Base-by-base conservation (phyloP, 495 filamentous ascomycete species). In the Daldinia grandis region DNA sequence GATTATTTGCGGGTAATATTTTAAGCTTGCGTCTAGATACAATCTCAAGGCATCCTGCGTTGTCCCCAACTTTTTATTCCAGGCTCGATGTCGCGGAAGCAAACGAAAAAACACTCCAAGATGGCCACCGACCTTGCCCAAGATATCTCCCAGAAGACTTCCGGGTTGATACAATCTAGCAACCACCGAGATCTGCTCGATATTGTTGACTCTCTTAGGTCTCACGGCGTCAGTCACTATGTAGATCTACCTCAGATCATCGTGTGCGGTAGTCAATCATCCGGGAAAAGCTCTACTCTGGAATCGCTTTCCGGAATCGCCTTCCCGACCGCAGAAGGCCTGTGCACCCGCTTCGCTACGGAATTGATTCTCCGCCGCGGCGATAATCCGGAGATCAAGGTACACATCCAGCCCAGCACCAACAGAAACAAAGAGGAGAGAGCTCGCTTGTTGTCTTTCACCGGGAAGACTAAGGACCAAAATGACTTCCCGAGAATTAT, bases 251-350 rank as follows among this genome's bases (percentile, higher is more conserved):
- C 89, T 12, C 87, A 92, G 71, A 77, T 91, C n/a, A 84, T 90
- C 27, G 89, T 91, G 1, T 90, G 86, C 66, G 88, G 89, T 5
- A 84, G 89, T 76, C 87, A 90, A 62, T 89, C 84, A 2, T 80
- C 81, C 15, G 89, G 88, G 5, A 90, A 90, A 66, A 89, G 87
- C 75, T 91, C 89, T 0, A 87, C 91, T 3, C 81, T 91, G 0
- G 90, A 91, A 67, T 87, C 88, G 4, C 85, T 92, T 21, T 89
- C 88, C 4, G 86, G 86, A 31, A 82, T 91, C 17, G 77, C 83
- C 3, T 91, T 92, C 68, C 87, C 87, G 0, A 76, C 74, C 0
- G 82, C 82, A 30, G 82, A 83, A 58, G 84, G 74, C 49, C 75
- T 89, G 0, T 87, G 85, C 67, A 89, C 87, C 1, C 75, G 85